Conservation (phyloP, 495 filamentous ascomycete species). For the Clohesyomyces aquaticus region DNA sequence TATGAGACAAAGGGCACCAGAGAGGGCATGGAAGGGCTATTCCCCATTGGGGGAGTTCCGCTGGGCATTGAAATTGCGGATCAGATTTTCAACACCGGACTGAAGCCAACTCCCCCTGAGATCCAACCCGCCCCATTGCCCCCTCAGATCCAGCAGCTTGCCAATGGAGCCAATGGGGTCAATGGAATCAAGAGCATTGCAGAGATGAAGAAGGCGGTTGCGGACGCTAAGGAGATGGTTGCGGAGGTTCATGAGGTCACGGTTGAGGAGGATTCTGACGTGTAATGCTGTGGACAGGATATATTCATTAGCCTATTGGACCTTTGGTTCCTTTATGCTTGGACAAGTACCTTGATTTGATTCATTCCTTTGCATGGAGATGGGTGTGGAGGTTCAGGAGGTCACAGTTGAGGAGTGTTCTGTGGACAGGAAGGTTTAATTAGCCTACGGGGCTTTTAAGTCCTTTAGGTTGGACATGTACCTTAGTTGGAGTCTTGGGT, state of each 20-base stretch:
- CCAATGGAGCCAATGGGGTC: background rate
- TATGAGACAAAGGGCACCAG: slow-evolving; percentile 38
- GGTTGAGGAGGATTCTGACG: too few species aligned
- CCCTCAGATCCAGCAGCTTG: slow-evolving; percentile 24
- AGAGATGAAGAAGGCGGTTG: background rate
- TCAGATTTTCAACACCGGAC: slow-evolving; percentile 44
- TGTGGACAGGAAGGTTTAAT: too few species aligned
- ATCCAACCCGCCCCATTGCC: slow-evolving; percentile 42
- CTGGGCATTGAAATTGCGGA: slow-evolving; percentile 49
- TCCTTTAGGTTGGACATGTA: too few species aligned
- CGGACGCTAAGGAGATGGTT: background rate
- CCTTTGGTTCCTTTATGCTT: too few species aligned
- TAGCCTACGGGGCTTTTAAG: too few species aligned
- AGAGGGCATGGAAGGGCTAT: slow-evolving; percentile 29
- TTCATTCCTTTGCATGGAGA: too few species aligned
- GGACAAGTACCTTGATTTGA: too few species aligned
- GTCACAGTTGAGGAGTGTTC: too few species aligned
- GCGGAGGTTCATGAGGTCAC: background rate
- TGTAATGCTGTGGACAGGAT: too few species aligned
- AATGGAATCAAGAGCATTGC: background rate
- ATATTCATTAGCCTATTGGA: too few species aligned
- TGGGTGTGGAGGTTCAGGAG: too few species aligned
- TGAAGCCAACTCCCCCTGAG: slow-evolving; percentile 42
- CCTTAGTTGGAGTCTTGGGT: too few species aligned
- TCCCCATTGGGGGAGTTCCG: slow-evolving; percentile 48